Evolutionary conservation across 2,329 filamentous ascomycete species (phyloP), one percentile per base, ranked within the genome.

Genomic region (Microdochium paspali): DNA sequence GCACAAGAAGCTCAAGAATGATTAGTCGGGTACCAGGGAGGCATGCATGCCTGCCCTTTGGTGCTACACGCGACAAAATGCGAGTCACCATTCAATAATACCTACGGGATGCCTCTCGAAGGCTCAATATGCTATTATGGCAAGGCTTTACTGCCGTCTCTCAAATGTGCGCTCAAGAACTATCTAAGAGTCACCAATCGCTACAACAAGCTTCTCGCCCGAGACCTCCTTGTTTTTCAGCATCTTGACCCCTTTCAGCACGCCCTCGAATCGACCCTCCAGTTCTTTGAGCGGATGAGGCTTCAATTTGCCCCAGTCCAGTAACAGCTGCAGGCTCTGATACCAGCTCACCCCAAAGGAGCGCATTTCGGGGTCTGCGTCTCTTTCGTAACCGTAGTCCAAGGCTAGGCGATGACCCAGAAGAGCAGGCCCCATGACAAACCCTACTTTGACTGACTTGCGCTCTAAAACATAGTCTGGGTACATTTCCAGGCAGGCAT

Each of bases 401-500:
- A 51, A 24, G 1, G 26, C 40, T 39, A 24, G 39, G 18, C 35
- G 45, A 12, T 47, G 40, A 12, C 53, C 53, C 21, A 51, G 51
- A 10, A 53, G 49, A 10, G 43, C 24, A 12, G 44, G 47, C 2
- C 44, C 52, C 40, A 54, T 44, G 9, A 54, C 39, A 50, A 48
- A 56, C 26, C 52, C 51, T 18, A 53, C 50, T 24, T 51, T 28
- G 26, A 56, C 47, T 13, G 51, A 53, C 32, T 46, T 20, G 53
- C 49, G 10, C 45, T 47, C 44, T 47, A 24, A 15, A 44, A 48
- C n/a, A 55, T 42, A 26, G 40, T 44, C 10, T 42, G 30, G 15
- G 40, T 18, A 24, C 2, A 62, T 59, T 31, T 70, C 65, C 6
- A 70, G 56, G 1, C 58, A 54, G 1, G 59, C 53, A 53, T 71